Conservation (phyloP, 495 filamentous ascomycete genomes). For the Bacidia gigantensis region DNA sequence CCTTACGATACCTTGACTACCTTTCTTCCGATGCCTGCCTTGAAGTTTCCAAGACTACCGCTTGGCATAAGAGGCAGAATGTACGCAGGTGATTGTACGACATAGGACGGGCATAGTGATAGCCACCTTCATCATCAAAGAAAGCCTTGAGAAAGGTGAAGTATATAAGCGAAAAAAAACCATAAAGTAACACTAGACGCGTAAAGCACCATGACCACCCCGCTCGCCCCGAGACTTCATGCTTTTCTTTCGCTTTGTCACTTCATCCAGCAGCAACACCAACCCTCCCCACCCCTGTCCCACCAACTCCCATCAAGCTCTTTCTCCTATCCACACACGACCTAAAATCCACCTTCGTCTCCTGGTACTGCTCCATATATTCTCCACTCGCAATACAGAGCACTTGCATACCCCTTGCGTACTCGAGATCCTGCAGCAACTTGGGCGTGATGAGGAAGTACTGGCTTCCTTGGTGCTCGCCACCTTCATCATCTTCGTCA, state of each 20-base stretch:
- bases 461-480: slow-evolving; percentile 31
- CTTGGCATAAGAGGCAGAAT: too few species aligned
- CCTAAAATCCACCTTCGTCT: slow-evolving; percentile 17
- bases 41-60: too few species aligned
- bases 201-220: neutral
- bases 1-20: too few species aligned
- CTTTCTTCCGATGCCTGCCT: too few species aligned
- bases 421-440: slow-evolving; percentile 68
- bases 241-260: neutral
- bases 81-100: too few species aligned
- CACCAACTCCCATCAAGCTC: slow-evolving; percentile 2
- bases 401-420: slow-evolving; percentile 80
- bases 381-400: slow-evolving; percentile 90
- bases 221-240: neutral
- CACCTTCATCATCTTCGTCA: slow-evolving; percentile 16
- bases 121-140: too few species aligned
- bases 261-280: neutral
- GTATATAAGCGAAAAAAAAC: too few species aligned
- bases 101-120: too few species aligned
- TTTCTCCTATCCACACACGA: slow-evolving; percentile 15
- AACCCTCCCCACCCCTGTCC: neutral
- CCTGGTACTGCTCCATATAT: slow-evolving; percentile 52
- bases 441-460: slow-evolving; percentile 99
- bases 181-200: too few species aligned
- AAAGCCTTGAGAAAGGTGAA: too few species aligned